Evolutionary conservation across 352 stramenopile genomes (phyloP).

Genomic region (Saprolegnia parasitica): DNA sequence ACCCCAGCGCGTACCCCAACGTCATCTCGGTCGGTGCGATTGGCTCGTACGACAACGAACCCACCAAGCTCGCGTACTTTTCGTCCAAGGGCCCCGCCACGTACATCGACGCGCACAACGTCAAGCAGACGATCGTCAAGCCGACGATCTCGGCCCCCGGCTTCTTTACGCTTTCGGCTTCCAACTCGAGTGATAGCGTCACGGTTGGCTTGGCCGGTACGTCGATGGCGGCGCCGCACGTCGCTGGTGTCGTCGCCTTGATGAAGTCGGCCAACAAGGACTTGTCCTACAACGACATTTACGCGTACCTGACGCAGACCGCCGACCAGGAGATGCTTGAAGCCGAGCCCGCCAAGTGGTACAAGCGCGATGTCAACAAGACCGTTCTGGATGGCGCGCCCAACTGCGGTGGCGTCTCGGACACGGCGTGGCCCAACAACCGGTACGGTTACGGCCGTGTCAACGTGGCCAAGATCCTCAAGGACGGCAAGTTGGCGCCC

Average conservation of each 20-base stretch:
- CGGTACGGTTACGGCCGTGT: constrained; percentile 49
- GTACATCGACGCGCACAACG: constrained; percentile 19
- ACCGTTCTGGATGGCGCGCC: not conserved
- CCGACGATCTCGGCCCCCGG: constrained; percentile 37
- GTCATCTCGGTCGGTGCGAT: constrained; percentile 38
- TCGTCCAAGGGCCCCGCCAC: constrained; percentile 35
- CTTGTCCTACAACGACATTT: constrained; percentile 30
- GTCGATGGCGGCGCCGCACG: constrained; percentile 38
- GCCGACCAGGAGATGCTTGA: constrained; percentile 25
- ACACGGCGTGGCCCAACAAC: constrained; percentile 52
- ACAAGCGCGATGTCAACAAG: not conserved
- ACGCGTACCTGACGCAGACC: constrained; percentile 27
- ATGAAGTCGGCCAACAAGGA: constrained; percentile 38
- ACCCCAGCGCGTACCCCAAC: constrained; percentile 33
- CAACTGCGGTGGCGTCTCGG: constrained; percentile 37
- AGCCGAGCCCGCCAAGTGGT: not conserved
- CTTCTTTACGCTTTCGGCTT: constrained; percentile 29
- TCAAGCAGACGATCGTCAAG: constrained; percentile 36
- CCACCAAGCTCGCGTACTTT: constrained; percentile 35
- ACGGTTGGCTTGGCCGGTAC: constrained; percentile 31
- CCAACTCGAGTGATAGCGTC: constrained; percentile 21
- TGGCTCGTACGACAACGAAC: constrained; percentile 28
- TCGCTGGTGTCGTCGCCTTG: constrained; percentile 43
- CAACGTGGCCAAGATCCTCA: constrained; percentile 34
- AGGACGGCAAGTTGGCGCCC: constrained; percentile 9